Evolutionary conservation across 164 flowering plant species (phyloP), one percentile per base, ranked within the genome.

Genomic region (Magnolia sinica): DNA sequence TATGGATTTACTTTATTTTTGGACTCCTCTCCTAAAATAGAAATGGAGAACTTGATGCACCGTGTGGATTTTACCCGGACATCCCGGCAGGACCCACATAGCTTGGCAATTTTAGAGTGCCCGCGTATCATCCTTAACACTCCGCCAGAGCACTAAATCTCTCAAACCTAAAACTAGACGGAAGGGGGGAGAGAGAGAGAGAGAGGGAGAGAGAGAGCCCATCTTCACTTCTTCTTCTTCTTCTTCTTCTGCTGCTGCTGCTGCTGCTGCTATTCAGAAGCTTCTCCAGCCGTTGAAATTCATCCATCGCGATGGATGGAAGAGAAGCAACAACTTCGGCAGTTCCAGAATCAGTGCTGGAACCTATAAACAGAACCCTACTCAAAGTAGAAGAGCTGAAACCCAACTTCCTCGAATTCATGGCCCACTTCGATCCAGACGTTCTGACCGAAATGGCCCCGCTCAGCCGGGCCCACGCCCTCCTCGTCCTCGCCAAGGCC

Each of bases 311-410:
- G 29, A 59, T 75, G 75, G 65, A 11, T 58, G 67, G 73, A 59
- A 68, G 55, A 72, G 80, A 24, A 71, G 80, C 77, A 73, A 70
- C 68, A 51, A 65, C 51, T 8, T 69, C 63, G 76, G 79, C 81
- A 68, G 83, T 95, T 10, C 99, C 99, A 45, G 95, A 90, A 37
- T 19, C 85, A 23, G 91, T 87, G 1, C 79, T 87, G 76, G 94
- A 91, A 22, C 84, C 92, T 1, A 86, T 83, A 61, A 80, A 76
- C 50, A 80, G 76, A 79, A 90, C 93, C 59, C 77, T 83, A 16
- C 68, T 66, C 71, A 83, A 87, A 81, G 50, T 89, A 7, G 83
- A 89, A 29, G 87, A 88, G 16, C 73, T 95, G 9, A 79, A 75
- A 55, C 31, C 86, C 29, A 82, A 90, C 66, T 80, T 92, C 23